Percentiles rank a stretch among this genome's conserved stretches.
Evolutionary conservation across 768 basidiomycete species (phyloP).

Genomic region (Leccinum obscurum): DNA sequence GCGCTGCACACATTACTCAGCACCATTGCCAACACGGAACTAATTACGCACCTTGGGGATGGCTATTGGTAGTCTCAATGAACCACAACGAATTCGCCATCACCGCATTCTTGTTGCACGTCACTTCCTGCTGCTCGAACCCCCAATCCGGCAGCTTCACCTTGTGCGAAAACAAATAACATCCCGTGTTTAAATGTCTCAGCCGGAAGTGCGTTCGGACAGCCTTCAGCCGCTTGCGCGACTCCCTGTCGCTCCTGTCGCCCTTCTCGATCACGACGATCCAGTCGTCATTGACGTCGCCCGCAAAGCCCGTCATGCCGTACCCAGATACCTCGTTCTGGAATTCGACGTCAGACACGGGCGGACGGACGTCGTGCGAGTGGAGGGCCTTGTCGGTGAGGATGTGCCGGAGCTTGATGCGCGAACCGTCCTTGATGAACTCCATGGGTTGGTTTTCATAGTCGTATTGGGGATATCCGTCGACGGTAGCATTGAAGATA

Average conservation of each 20-base stretch:
- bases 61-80: constrained; percentile 75
- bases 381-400: constrained; percentile 85
- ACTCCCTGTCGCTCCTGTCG: constrained; percentile 61
- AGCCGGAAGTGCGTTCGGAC: constrained; percentile 81
- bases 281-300: constrained; percentile 95
- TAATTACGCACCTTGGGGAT: constrained; percentile 61
- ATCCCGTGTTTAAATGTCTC: constrained; percentile 83
- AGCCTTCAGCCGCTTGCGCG: constrained; percentile 71
- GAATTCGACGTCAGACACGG: constrained; percentile 96
- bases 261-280: constrained; percentile 81
- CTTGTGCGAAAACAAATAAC: constrained; percentile 97
- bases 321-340: constrained; percentile 98
- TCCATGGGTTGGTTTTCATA: constrained; percentile 56
- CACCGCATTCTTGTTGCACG: constrained; percentile 97
- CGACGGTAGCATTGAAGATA: constrained; percentile 70
- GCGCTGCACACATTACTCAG: constrained; percentile 47
- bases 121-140: constrained; percentile 98
- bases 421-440: constrained; percentile 63
- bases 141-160: constrained; percentile 98
- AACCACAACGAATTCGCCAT: constrained; percentile 90
- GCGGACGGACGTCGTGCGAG: constrained; percentile 93
- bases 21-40: background rate
- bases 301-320: constrained; percentile 80
- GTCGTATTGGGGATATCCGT: constrained; percentile 42
- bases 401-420: constrained; percentile 81